phyloP scores from a whole-genome alignment of 1,139 yeast genomes.

The Pichia inconspicua region DNA sequence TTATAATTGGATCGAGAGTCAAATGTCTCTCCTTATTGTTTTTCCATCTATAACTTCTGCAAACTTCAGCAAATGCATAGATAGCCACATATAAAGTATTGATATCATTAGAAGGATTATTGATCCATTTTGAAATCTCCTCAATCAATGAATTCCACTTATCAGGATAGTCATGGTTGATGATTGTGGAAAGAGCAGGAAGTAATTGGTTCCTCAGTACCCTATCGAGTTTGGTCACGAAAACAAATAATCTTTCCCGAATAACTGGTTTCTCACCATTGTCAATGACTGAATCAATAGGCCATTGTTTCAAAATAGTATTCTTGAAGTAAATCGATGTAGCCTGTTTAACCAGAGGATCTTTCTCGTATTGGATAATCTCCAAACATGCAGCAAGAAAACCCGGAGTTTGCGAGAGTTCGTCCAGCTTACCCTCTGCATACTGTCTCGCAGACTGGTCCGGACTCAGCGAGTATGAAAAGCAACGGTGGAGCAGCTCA shows the following conservation, averaged over 20 bases:
- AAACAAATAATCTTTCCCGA: constrained; percentile 49
- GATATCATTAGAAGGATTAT: constrained; percentile 40
- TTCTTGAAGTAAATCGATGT: constrained; percentile 88
- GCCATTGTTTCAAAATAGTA: constrained; percentile 62
- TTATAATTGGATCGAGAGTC: constrained; percentile 52
- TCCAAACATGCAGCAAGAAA: constrained; percentile 81
- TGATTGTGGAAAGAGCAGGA: constrained; percentile 60
- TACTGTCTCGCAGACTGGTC: constrained; percentile 53
- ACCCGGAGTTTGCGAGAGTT: constrained; percentile 54
- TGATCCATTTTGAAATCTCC: constrained; percentile 48
- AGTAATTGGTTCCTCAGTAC: constrained; percentile 53
- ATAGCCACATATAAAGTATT: constrained; percentile 68
- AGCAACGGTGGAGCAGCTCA: constrained; percentile 60
- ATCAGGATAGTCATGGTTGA: constrained; percentile 60
- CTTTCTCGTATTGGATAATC: constrained; percentile 51
- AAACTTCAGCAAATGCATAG: constrained; percentile 64
- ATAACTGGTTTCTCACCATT: constrained; percentile 67
- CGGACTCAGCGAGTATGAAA: constrained; percentile 72
- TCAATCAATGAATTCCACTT: constrained; percentile 66
- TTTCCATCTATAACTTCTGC: constrained; percentile 72
- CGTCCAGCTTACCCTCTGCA: constrained; percentile 62
- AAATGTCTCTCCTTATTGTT: constrained; percentile 50
- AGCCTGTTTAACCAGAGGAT: constrained; percentile 57
- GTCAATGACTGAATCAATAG: constrained; percentile 38
- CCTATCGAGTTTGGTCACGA: constrained; percentile 37